Evolutionary conservation across 148 eudicot genomes (phyloP), one percentile per base, ranked within the genome.

Genomic region (Suaeda aralocaspica): DNA sequence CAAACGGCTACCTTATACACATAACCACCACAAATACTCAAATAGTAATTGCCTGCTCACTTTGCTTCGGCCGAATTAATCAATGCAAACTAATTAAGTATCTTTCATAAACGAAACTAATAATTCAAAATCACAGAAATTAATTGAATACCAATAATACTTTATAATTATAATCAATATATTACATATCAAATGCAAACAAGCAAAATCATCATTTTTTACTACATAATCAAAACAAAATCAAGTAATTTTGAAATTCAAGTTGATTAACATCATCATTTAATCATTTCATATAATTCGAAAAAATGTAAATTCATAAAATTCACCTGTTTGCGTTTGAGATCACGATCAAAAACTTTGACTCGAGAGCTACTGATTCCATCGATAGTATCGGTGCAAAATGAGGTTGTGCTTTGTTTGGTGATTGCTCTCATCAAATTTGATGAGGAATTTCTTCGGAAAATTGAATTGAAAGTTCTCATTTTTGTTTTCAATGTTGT

Each of bases 251-350:
- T 14, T 9, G 49, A 9, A 5, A 45, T 45, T 45, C 11, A 8
- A 1, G 49, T 8, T 14, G 5, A 14, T n/a, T n/a, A n/a, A n/a
- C n/a, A n/a, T n/a, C 22, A n/a, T 36, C 41, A 51, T 21, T 51
- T 11, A 51, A 6, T 52, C 26, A 57, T 26, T 5, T n/a, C n/a
- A n/a, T n/a, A n/a, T n/a, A n/a, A n/a, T n/a, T n/a, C n/a, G 1
- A 6, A 28, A 24, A 24, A 9, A 9, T n/a, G 21, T 30, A 48
- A 50, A 33, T n/a, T n/a, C n/a, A n/a, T n/a, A n/a, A n/a, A 25
- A 68, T 28, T 44, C 13, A 92, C 98, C 81, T 92, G 98, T 74
- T 81, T 84, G 60, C 96, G 90, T 71, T 92, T 92, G 77, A 92
- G 88, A 67, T 84, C 69, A 45, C 96, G 98, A 70, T 93, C 96